A percentile compares a stretch with the other conserved stretches of the same genome.
Evolutionary conservation across 202 grass and related monocot genomes (phyloP).

Genomic region (Thinopyrum obtusiflorum): DNA sequence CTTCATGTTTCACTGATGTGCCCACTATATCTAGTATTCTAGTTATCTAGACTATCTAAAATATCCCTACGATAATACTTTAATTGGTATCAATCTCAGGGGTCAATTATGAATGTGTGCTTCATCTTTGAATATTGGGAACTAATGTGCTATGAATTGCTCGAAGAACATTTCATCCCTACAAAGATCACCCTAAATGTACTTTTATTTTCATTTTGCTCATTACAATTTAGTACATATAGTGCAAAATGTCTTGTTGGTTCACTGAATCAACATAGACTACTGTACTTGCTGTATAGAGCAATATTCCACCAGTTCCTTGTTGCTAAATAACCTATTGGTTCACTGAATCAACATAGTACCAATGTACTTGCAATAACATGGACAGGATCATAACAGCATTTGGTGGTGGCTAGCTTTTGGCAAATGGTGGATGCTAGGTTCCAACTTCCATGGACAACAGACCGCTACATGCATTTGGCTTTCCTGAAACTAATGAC

Average conservation of each 20-base stretch:
- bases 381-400: neutral
- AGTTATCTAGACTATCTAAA: neutral
- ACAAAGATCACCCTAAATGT: no score
- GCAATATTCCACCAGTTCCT: neutral
- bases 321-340: neutral
- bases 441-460: no score
- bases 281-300: neutral
- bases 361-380: neutral
- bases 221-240: no score
- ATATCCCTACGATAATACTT: neutral
- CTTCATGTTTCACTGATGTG: neutral
- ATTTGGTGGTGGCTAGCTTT: neutral
- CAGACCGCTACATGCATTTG: no score
- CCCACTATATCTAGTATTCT: neutral
- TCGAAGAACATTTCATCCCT: no score
- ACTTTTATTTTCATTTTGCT: neutral
- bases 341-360: neutral
- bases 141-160: no score
- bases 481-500: no score
- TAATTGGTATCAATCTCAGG: no score
- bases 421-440: neutral
- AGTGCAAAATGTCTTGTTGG: no score
- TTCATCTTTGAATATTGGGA: no score
- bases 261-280: no score
- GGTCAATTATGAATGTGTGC: no score